Evolutionary conservation across 2,329 filamentous ascomycete genomes (phyloP), one percentile per base, ranked within the genome.

Genomic region (Trichoderma arundinaceum): DNA sequence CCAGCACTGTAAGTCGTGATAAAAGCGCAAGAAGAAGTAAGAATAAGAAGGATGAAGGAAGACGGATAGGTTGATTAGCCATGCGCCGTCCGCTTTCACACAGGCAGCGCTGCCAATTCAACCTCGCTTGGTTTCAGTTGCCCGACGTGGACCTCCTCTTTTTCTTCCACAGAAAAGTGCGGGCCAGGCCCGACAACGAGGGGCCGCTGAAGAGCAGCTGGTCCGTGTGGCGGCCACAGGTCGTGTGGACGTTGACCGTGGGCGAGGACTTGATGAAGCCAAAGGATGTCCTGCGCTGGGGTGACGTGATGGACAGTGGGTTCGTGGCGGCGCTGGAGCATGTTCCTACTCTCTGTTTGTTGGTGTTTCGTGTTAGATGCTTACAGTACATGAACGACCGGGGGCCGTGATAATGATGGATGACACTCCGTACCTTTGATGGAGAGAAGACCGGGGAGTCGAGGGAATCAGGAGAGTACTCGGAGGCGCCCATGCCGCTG

Each of bases 191-290:
- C 7, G 77, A 72, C 22, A 83, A 71, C 1, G 79, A 83, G 48
- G 79, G 80, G 1, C 83, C 83, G 39, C 82, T 76, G 67, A 86
- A 83, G 13, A 86, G 75, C 66, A 80, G 84, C 70, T 86, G 82
- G 69, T 84, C 79, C 44, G 82, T 82, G 73, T 86, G 84, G 13
- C 84, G 78, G 13, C 84, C 84, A 67, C 84, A 86, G 66, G 83
- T 82, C 41, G 83, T 85, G 74, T 85, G 80, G 48, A 82, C 79
- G 67, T 86, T 86, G 69, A 81, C 78, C 8, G 77, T 79, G 19
- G 77, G 79, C n/a, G 77, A 71, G 7, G 78, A 70, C 69, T 75
- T 78, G 69, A 77, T 69, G 65, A 74, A 74, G 60, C 69, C 68
- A 67, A 76, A 75, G 17, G 77, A 71, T 6, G 72, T 69, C 64